phyloP scores from a whole-genome alignment of 805 yeast genomes.

The Yarrowia bubula region DNA sequence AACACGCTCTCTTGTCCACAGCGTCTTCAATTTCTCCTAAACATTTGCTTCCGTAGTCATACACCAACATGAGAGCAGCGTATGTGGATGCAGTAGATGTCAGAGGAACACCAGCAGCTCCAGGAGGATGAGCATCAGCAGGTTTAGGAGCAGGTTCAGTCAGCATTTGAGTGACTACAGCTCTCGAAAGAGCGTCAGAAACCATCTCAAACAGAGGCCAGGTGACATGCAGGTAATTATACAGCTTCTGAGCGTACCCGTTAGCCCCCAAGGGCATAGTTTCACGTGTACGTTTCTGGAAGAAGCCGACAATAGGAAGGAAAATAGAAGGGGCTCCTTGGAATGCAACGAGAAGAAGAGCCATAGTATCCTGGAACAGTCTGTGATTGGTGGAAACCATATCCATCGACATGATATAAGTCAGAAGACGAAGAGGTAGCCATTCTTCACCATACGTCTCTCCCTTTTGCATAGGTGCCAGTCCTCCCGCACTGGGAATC shows the following conservation, averaged over 20 bases:
- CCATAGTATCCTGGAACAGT: slow-evolving; percentile 22
- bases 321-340: slow-evolving; percentile 14
- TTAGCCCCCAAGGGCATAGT: slow-evolving; percentile 10
- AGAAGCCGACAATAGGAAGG: slow-evolving; percentile 12
- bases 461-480: background rate
- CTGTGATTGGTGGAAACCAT: slow-evolving; percentile 14
- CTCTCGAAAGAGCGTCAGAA: slow-evolving; percentile 5
- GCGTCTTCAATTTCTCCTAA: slow-evolving; percentile 5
- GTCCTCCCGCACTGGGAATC: slow-evolving; percentile 1
- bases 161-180: slow-evolving; percentile 15
- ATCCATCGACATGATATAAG: slow-evolving; percentile 20
- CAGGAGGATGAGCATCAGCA: background rate
- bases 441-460: slow-evolving; percentile 11
- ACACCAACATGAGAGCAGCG: slow-evolving; percentile 13
- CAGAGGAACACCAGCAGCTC: slow-evolving; percentile 10
- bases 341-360: slow-evolving; percentile 9
- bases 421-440: slow-evolving; percentile 7
- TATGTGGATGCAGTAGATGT: slow-evolving; percentile 6
- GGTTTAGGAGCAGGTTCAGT: slow-evolving; percentile 13
- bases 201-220: slow-evolving; percentile 24
- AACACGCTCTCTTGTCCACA: background rate
- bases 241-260: slow-evolving; percentile 14
- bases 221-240: slow-evolving; percentile 20
- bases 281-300: slow-evolving; percentile 14
- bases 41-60: slow-evolving; percentile 22